Evolutionary conservation across 2,329 filamentous ascomycete genomes (phyloP), one percentile per base, ranked within the genome.

Genomic region (Fusarium transvaalense): DNA sequence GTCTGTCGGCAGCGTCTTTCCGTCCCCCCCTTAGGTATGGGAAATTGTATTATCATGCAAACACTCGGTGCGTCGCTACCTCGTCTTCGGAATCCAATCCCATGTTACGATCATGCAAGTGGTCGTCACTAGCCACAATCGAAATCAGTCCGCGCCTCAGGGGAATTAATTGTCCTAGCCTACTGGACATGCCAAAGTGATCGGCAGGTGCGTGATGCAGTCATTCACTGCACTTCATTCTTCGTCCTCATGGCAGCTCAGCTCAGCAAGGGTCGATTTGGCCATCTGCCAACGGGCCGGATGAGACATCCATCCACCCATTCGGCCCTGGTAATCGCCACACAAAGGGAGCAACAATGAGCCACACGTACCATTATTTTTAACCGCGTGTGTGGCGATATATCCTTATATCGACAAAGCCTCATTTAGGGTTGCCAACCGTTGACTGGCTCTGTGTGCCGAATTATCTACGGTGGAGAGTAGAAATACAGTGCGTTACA

Each of bases 61-160:
- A 51, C 27, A 27, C 32, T 21, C 19, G 54, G 17, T 13, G 41
- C 42, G 59, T 65, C 45, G 61, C 41, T 38, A 42, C 47, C 41
- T 55, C 42, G 38, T 23, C 32, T 27, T 17, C 29, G 23, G 39
- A 41, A 52, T 42, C 9, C 27, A 64, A 41, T 42, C 14, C 34
- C 31, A 48, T 53, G 69, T 59, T 54, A 53, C 47, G 47, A 58
- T 61, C 27, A 53, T 66, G 54, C 52, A 66, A 66, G 42, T 61
- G 52, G 39, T 47, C 46, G 48, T 65, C 56, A 70, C 65, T 65
- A 72, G 71, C 71, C 71, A 74, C 71, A 74, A 58, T 69, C 60
- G 56, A 70, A 32, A 59, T 35, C 23, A 72, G 57, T 66, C 67
- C 59, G 61, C 66, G 66, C 71, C 69, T 65, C 66, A 71, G 54